A percentile compares a stretch with the other conserved stretches of the same genome.
Conservation (phyloP, 495 filamentous ascomycete species). For the Penicillium argentinense region DNA sequence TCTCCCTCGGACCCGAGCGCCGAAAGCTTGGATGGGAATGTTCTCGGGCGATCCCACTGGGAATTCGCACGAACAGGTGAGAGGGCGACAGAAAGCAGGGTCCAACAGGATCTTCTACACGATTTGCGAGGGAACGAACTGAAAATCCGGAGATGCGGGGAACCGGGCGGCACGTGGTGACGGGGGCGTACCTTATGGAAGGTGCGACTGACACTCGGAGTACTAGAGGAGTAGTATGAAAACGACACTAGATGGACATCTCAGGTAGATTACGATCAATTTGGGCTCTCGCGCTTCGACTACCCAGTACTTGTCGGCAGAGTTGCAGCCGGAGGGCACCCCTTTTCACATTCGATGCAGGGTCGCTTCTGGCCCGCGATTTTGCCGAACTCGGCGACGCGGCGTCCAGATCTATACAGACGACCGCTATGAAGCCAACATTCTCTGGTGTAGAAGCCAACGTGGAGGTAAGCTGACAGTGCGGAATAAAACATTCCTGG, state of each 20-base stretch:
- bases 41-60: neutral
- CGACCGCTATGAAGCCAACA: no score
- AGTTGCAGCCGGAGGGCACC: neutral
- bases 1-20: constrained; percentile 3
- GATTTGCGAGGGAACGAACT: neutral
- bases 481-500: no score
- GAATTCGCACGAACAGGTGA: neutral
- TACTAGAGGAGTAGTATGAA: no score
- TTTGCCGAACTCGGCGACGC: constrained; percentile 7
- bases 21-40: constrained; percentile 7
- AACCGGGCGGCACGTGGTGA: constrained; percentile 13
- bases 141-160: constrained; percentile 21
- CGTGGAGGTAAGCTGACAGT: no score
- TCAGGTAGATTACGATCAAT: no score
- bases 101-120: no score
- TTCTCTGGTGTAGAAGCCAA: no score
- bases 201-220: no score
- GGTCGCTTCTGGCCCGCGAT: neutral
- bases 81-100: neutral
- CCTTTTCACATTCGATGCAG: constrained; percentile 1
- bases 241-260: no score
- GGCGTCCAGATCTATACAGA: neutral
- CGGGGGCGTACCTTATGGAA: constrained; percentile 2
- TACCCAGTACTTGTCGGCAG: no score
- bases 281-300: no score